Percentiles rank a stretch among this genome's conserved stretches.
Conservation (phyloP, 345 rosid genomes). For the Euphorbia peplus region DNA sequence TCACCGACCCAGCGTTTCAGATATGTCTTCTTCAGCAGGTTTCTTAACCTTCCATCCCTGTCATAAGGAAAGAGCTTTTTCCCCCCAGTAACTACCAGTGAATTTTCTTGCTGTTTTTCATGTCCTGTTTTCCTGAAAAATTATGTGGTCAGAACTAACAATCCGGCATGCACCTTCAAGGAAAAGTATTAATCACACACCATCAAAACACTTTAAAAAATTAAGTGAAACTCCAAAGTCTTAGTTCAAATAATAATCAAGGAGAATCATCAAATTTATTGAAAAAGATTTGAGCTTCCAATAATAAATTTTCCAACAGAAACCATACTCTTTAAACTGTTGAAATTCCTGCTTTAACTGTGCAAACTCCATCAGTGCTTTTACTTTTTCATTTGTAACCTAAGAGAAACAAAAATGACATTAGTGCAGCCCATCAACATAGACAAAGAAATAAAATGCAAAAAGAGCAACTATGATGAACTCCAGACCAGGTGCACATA, state of each 20-base stretch:
- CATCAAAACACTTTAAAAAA: neutral
- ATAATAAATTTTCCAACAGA: neutral
- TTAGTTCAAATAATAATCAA: neutral
- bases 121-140: constrained; percentile 47
- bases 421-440: constrained; percentile 10
- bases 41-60: constrained; percentile 71
- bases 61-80: constrained; percentile 37
- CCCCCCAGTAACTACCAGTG: constrained; percentile 26
- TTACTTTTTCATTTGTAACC: constrained; percentile 98
- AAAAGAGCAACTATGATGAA: constrained; percentile 1
- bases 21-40: constrained; percentile 76
- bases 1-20: constrained; percentile 70
- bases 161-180: neutral
- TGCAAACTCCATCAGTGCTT: constrained; percentile 87
- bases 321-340: constrained; percentile 58
- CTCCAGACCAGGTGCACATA: neutral
- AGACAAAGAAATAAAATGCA: neutral
- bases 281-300: neutral
- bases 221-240: neutral
- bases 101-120: constrained; percentile 44
- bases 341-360: constrained; percentile 71
- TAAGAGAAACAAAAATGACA: constrained; percentile 25
- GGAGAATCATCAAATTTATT: neutral
- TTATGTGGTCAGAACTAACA: constrained; percentile 2
- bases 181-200: neutral